A percentile compares a stretch with the other conserved stretches of the same genome.
Conservation (phyloP, 768 basidiomycete genomes). For the Coprinopsis strossmayeri region DNA sequence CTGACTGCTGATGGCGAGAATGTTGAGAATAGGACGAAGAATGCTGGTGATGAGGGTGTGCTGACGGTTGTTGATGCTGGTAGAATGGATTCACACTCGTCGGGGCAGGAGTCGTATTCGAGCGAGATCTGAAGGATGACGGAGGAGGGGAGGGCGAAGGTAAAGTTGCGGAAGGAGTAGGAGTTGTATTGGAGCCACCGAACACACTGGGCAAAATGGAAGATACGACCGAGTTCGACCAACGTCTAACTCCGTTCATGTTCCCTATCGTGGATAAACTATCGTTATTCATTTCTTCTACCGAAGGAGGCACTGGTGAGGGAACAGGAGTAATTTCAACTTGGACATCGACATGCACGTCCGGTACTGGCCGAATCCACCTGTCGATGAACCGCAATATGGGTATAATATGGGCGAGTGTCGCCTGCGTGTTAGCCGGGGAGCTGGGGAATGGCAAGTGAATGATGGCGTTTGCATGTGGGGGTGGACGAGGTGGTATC, state of each 20-base stretch:
- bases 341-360: slow-evolving; percentile 8
- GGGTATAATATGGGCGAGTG: slow-evolving; percentile 53
- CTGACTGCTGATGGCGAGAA: slow-evolving; percentile 27
- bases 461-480: slow-evolving; percentile 63
- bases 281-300: background rate
- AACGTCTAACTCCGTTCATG: slow-evolving; percentile 7
- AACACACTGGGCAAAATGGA: slow-evolving; percentile 9
- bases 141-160: slow-evolving; percentile 5
- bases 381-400: slow-evolving; percentile 65
- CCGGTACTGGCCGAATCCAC: slow-evolving; percentile 42
- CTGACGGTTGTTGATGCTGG: slow-evolving; percentile 34
- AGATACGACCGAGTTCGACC: slow-evolving; percentile 8
- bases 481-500: slow-evolving; percentile 51
- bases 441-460: slow-evolving; percentile 74
- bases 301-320: background rate
- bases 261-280: background rate
- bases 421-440: slow-evolving; percentile 44
- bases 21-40: slow-evolving; percentile 15
- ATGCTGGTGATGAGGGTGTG: slow-evolving; percentile 20
- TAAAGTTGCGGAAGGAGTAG: background rate
- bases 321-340: slow-evolving; percentile 2
- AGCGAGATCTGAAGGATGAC: slow-evolving; percentile 8
- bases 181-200: background rate
- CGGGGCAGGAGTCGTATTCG: slow-evolving; percentile 6
- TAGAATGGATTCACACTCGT: slow-evolving; percentile 37